A percentile compares a stretch with the other conserved stretches of the same genome.
Conservation (phyloP, 768 basidiomycete genomes). For the Amanita muscaria region DNA sequence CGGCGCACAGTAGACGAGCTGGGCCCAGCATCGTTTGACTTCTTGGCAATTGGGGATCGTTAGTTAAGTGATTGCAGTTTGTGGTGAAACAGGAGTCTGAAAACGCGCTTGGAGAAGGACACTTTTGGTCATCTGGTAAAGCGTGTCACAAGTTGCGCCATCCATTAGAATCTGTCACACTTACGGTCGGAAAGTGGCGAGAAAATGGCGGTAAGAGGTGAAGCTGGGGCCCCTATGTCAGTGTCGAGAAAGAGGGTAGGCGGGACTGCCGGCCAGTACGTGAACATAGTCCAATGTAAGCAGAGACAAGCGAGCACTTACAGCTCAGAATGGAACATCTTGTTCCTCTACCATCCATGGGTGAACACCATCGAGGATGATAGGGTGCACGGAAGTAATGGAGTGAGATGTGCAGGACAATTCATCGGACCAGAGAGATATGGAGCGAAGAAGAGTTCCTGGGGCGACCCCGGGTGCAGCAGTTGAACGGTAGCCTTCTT, state of each 20-base stretch:
- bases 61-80: not conserved
- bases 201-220: not conserved
- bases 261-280: too few species aligned
- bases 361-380: too few species aligned
- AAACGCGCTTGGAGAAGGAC: conserved; percentile 5
- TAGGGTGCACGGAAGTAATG: too few species aligned
- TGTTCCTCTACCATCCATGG: too few species aligned
- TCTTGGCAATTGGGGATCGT: not conserved
- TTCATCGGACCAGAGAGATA: too few species aligned
- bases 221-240: not conserved
- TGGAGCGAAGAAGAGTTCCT: too few species aligned
- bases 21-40: not conserved
- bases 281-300: not conserved
- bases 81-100: not conserved
- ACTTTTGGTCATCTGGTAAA: conserved; percentile 2
- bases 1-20: conserved; percentile 1
- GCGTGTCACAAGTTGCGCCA: not conserved
- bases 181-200: conserved; percentile 2
- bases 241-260: not conserved
- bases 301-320: not conserved
- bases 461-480: too few species aligned
- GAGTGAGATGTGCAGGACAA: too few species aligned
- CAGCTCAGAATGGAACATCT: not conserved
- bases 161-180: not conserved
- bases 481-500: too few species aligned